Percentiles rank a stretch among this genome's conserved stretches.
Conservation (phyloP, 208 protist species). For the Balamuthia mandrillaris region DNA sequence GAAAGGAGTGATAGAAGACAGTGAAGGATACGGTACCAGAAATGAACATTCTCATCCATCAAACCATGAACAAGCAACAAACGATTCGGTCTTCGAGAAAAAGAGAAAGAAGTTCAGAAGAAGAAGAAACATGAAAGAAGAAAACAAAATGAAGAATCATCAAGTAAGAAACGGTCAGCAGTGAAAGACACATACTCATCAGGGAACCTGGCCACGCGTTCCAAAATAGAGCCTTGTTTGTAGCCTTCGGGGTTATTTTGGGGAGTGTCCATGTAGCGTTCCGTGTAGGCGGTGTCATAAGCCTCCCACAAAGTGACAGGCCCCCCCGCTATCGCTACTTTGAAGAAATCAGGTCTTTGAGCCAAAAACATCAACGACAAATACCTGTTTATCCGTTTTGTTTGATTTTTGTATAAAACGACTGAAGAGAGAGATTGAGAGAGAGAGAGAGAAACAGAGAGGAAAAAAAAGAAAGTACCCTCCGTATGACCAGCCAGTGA, state of each 20-base stretch:
- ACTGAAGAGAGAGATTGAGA: too few species aligned
- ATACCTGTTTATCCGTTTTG: background rate
- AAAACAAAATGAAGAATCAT: too few species aligned
- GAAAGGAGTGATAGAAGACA: too few species aligned
- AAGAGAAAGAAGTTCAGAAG: background rate
- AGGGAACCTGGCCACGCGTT: conserved; percentile 30
- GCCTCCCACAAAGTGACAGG: conserved; percentile 51
- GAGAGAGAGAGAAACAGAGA: too few species aligned
- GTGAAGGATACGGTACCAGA: too few species aligned
- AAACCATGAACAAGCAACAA: conserved; percentile 54
- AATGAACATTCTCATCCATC: conserved; percentile 64
- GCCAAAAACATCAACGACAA: conserved; percentile 1
- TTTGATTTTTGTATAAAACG: too few species aligned
- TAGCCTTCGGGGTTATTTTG: conserved; percentile 40
- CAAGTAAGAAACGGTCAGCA: background rate
- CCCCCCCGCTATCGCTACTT: conserved; percentile 41
- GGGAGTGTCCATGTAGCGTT: conserved; percentile 59
- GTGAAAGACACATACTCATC: conserved; percentile 3
- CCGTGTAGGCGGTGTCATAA: conserved; percentile 59
- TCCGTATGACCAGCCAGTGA: conserved; percentile 57
- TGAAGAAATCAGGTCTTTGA: conserved; percentile 57
- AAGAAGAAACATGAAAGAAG: too few species aligned
- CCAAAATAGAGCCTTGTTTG: conserved; percentile 12
- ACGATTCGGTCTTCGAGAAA: background rate
- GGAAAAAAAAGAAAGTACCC: conserved; percentile 34